Evolutionary conservation across 2,329 filamentous ascomycete species (phyloP), one percentile per base, ranked within the genome.

Genomic region (Pyrenophora teres): DNA sequence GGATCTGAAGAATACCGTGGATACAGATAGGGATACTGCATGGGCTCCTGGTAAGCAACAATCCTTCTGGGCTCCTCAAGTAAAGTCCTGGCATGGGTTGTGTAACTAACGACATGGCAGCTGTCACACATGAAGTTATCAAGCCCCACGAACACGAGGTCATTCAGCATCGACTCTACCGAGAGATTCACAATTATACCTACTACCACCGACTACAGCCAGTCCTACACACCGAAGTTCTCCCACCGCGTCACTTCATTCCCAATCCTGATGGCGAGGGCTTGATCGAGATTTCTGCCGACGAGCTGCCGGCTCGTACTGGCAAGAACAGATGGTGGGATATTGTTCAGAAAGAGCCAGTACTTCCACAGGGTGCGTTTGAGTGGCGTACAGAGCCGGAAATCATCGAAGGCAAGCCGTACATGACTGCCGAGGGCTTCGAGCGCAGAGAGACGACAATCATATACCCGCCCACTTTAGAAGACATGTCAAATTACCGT

Each of bases 121-220:
- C 77, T 52, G 80, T 83, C 15, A 77, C 74, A 1, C 80, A 83
- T 52, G 79, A 84, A 57, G 71, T 74, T 0, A 67, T 83, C 33
- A 71, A 72, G 13, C 73, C 75, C 3, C 63, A 75, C 12, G 62
- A 73, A 9, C 79, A 80, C 52, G 72, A 82, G 41, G 72, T 82
- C 38, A 62, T 75, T 13, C 71, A 81, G 56, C 75, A 82, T 58
- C 59, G 63, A 18, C 78, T 83, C 43, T 78, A 76, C 6, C 78
- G 80, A 32, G 81, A 83, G 52, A 81, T 82, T 30, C 81, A 84
- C 67, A 78, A 77, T 30, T 75, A 83, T 62, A 77, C 83, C 54
- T 66, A 80, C 31, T 78, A 77, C 57, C 80, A 83, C 52, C 77
- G 78, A 21, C 72, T 81, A 21, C 76, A 80, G n/a, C 81, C 81